Evolutionary conservation across 2,329 filamentous ascomycete genomes (phyloP), one percentile per base, ranked within the genome.

Genomic region (Neonectria coccinea): DNA sequence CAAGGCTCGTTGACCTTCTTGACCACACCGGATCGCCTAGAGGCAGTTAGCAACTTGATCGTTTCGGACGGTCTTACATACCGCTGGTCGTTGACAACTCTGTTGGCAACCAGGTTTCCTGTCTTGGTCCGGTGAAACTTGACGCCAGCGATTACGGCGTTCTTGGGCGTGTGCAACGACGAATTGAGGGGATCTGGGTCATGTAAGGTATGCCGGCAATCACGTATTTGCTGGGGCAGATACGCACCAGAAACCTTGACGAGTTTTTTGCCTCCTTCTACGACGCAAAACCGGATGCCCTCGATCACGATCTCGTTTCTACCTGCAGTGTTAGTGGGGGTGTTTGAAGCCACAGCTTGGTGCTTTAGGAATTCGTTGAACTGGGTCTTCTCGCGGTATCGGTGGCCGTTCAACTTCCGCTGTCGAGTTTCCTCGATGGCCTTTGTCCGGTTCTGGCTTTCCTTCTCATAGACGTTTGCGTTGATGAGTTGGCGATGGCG

Each of bases 401-500:
- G 83, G 57, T 81, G 84, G 54, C 83, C 79, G 20, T 82, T 81
- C 51, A 88, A 79, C 69, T 87, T 89, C 59, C 86, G 84, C 65
- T 85, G 83, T 14, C 87, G 84, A 2, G 89, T 92, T 72, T 92
- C 87, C 68, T 93, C 91, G 47, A 94, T 91, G 11, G 91, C 91
- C 73, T 88, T 90, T 10, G 87, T 82, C 48, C 92, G 87, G 31
- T 86, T 86, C 74, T 92, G 87, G 11, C 86, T 84, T 65, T 93
- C 89, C 76, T 92, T 91, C 67, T 94, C 89, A 76, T 91, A 96
- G 1, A 95, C 87, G 16, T 88, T 87, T 20, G 90, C 88, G 75
- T 95, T 97, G 79, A 97, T 96, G 44, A 97, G 82, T 77, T 97
- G 92, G 75, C 92, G 87, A 75, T 94, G 92, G 54, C 91, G 90